phyloP scores from a whole-genome alignment of 108 stramenopile genomes.

The Cylindrotheca closterium region DNA sequence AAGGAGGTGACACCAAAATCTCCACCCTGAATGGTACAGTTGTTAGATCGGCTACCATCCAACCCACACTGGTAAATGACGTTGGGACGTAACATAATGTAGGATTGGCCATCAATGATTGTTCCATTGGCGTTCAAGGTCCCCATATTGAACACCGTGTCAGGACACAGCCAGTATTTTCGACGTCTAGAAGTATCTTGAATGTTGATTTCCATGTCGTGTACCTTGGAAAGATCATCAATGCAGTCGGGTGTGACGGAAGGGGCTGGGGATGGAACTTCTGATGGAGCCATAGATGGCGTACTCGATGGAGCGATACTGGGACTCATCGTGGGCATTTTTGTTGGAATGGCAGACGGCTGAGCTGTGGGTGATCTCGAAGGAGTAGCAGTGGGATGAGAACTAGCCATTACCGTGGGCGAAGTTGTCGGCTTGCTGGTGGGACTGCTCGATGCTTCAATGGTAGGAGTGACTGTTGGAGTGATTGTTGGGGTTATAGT shows the following conservation, averaged over 20 bases:
- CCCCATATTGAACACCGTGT: slow-evolving; percentile 28
- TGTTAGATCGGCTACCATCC: slow-evolving; percentile 33
- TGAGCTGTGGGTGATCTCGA: not conserved
- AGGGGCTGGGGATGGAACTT: not conserved
- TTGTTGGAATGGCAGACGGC: not conserved
- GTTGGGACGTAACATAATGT: slow-evolving; percentile 30
- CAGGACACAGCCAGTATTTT: slow-evolving; percentile 25
- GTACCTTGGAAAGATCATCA: slow-evolving; percentile 13
- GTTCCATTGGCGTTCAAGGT: slow-evolving; percentile 3
- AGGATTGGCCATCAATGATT: slow-evolving; percentile 30
- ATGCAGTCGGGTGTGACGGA: slow-evolving; percentile 15
- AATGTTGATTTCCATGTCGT: slow-evolving; percentile 18
- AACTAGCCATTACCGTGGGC: not conserved
- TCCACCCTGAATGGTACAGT: slow-evolving; percentile 36
- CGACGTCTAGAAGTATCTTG: slow-evolving; percentile 16
- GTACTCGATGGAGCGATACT: not conserved
- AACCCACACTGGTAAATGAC: slow-evolving; percentile 38
- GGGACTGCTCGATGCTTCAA: not conserved
- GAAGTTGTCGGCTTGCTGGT: not conserved
- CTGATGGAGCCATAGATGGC: slow-evolving; percentile 2
- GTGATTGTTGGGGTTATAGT: not conserved
- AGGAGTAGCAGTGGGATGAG: not conserved
- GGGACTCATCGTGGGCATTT: not conserved
- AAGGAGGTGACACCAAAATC: slow-evolving; percentile 29
- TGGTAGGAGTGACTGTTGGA: not conserved